Conservation (phyloP, 2,329 filamentous ascomycete genomes). For the Xylariales sp. region DNA sequence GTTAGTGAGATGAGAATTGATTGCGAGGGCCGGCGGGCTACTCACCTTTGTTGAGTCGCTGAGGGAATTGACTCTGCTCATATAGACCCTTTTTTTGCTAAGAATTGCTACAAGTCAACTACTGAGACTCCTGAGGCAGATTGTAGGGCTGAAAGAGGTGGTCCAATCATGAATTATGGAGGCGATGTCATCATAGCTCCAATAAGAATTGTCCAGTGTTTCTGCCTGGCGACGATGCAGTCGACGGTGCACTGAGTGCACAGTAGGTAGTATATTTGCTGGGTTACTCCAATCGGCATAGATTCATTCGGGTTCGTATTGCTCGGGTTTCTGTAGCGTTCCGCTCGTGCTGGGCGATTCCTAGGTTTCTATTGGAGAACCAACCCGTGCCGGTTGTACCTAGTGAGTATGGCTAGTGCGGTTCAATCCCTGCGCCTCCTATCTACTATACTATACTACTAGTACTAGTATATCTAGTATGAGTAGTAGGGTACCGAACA, state of each 20-base stretch:
- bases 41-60: conserved; percentile 13
- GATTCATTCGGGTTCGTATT: conserved; percentile 24
- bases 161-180: not conserved
- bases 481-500: no score
- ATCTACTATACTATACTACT: no score
- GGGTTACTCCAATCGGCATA: conserved; percentile 10
- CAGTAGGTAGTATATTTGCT: conserved; percentile 4
- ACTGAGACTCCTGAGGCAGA: conserved; percentile 3
- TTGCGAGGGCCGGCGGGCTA: not conserved
- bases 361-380: conserved; percentile 7
- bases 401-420: conserved; percentile 23
- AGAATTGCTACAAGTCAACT: no score
- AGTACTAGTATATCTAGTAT: no score
- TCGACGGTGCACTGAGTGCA: not conserved
- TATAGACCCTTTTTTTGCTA: conserved; percentile 16
- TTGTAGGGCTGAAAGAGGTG: conserved; percentile 19
- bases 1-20: conserved; percentile 13
- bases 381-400: not conserved
- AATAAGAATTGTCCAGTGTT: conserved; percentile 6
- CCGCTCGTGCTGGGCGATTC: not conserved
- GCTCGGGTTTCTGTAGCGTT: conserved; percentile 23
- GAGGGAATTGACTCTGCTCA: conserved; percentile 9
- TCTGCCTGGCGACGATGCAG: not conserved
- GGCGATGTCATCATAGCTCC: conserved; percentile 12
- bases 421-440: conserved; percentile 15